Conservation (phyloP, 305 asterid species). For the Solanum hybrid region DNA sequence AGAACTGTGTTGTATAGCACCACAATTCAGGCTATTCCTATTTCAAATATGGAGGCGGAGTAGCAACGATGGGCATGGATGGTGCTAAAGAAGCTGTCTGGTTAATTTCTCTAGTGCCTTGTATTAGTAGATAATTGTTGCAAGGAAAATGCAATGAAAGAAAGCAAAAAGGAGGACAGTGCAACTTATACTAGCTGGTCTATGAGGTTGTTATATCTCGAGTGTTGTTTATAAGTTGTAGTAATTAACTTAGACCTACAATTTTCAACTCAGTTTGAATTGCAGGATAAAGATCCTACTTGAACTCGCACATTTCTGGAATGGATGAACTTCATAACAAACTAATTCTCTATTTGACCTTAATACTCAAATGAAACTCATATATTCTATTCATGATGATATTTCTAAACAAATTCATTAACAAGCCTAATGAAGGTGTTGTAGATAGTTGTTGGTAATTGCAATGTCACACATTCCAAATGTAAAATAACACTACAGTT, state of each 20-base stretch:
- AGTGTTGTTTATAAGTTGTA: neutral
- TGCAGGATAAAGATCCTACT: neutral
- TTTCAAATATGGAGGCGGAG: neutral
- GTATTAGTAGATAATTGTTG: neutral
- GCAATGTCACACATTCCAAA: neutral
- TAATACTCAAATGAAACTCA: neutral
- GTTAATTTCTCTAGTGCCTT: neutral
- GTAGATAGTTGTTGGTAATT: neutral
- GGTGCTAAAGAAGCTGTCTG: neutral
- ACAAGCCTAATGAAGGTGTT: neutral
- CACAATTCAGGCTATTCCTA: neutral
- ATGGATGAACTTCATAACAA: neutral
- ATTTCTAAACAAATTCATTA: neutral
- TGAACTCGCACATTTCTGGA: neutral
- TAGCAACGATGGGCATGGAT: neutral
- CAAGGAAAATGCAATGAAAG: neutral
- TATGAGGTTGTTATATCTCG: neutral
- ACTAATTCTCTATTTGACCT: neutral
- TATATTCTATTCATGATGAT: neutral
- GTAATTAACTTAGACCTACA: neutral
- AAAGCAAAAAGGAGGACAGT: neutral
- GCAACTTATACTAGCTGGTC: neutral
- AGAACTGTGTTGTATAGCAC: neutral
- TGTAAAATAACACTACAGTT: neutral
- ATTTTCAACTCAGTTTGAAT: neutral